Evolutionary conservation across 2,329 filamentous ascomycete species (phyloP).

Genomic region (Alternaria sp.): DNA sequence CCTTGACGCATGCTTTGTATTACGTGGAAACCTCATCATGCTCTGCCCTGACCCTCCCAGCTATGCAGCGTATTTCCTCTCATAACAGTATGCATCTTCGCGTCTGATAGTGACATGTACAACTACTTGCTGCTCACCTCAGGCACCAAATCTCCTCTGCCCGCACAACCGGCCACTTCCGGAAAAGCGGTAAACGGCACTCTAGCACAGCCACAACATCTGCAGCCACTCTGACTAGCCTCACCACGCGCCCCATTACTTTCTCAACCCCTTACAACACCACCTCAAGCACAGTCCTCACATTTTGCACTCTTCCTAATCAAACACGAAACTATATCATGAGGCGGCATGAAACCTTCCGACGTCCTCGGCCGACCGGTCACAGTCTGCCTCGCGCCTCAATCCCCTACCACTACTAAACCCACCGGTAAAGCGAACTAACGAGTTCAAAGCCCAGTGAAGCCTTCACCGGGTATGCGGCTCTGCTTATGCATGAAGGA

Average conservation of each 20-base stretch:
- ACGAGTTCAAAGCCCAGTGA: background rate
- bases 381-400: background rate
- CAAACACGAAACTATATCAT: too few relatives aligned
- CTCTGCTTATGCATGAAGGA: background rate
- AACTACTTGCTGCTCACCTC: background rate
- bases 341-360: background rate
- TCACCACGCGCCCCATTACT: constrained; percentile 7
- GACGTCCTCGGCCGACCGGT: background rate
- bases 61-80: background rate
- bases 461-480: constrained; percentile 4
- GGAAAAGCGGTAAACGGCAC: constrained; percentile 22
- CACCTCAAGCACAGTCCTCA: background rate
- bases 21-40: background rate
- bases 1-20: background rate
- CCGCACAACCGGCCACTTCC: constrained; percentile 7
- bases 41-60: background rate
- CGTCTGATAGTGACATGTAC: background rate
- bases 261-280: background rate
- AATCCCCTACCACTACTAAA: background rate
- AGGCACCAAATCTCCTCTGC: background rate
- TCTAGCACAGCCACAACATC: constrained; percentile 5
- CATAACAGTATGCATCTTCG: background rate
- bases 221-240: constrained; percentile 6
- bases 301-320: background rate
- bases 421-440: background rate